Conservation (phyloP, 805 yeast genomes). For the Zygosaccharomyces bailii region DNA sequence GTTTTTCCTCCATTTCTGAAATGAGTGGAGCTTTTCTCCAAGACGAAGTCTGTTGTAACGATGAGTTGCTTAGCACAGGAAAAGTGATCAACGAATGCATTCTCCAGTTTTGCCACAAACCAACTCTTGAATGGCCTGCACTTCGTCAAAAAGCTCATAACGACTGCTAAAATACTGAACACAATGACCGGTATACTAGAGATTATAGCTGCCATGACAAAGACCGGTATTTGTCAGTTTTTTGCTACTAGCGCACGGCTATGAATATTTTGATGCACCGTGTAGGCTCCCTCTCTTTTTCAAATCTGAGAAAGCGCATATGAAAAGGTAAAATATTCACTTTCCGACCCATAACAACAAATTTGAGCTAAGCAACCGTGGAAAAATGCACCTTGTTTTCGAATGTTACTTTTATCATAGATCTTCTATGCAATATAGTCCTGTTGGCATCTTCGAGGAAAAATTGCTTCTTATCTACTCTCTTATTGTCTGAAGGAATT, state of each 20-base stretch:
- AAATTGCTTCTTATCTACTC: too few species aligned
- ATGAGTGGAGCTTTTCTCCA: slow-evolving; percentile 11
- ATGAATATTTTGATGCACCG: background rate
- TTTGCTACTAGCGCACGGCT: background rate
- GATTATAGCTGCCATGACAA: slow-evolving; percentile 2
- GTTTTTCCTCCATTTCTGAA: slow-evolving; percentile 4
- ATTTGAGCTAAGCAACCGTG: background rate
- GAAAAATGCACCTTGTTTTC: too few species aligned
- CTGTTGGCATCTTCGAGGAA: too few species aligned
- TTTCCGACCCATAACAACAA: background rate
- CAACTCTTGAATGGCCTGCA: slow-evolving; percentile 22
- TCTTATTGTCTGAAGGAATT: too few species aligned
- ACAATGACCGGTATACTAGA: slow-evolving; percentile 11
- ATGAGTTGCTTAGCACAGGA: slow-evolving; percentile 13
- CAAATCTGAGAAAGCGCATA: background rate
- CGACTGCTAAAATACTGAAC: slow-evolving; percentile 18
- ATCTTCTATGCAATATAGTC: too few species aligned
- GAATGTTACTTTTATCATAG: too few species aligned
- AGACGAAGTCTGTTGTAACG: slow-evolving; percentile 14
- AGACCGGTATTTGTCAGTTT: background rate
- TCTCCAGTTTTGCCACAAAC: slow-evolving; percentile 20
- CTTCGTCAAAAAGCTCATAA: slow-evolving; percentile 23
- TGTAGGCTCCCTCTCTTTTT: background rate
- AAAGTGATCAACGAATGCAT: slow-evolving; percentile 16
- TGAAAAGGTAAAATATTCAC: background rate